phyloP scores from a whole-genome alignment of 2,329 filamentous ascomycete species.

The Plenodomus biglobosus region DNA sequence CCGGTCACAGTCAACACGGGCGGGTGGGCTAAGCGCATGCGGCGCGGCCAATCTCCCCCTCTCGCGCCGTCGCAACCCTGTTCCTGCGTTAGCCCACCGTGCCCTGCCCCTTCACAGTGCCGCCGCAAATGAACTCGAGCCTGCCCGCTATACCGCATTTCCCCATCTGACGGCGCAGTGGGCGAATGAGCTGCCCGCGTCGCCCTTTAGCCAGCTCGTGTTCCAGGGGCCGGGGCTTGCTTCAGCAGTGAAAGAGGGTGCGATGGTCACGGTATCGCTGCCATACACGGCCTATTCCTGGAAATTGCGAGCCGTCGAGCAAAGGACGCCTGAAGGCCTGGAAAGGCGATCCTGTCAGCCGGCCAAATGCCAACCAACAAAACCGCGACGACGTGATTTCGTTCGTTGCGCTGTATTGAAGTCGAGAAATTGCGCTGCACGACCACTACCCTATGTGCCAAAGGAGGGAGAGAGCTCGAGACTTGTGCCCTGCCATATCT shows the following conservation, averaged over 20 bases:
- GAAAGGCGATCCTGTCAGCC: conserved; percentile 1
- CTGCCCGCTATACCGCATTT: conserved; percentile 3
- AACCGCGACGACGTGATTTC: too few relatives aligned
- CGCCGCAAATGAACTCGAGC: not conserved
- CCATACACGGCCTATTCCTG: conserved; percentile 5
- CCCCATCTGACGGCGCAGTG: not conserved
- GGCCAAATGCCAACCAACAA: not conserved
- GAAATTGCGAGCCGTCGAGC: conserved; percentile 4
- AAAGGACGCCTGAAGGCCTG: conserved; percentile 1
- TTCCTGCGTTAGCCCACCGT: conserved; percentile 26
- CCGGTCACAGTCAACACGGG: conserved; percentile 9
- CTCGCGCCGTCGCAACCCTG: conserved; percentile 8
- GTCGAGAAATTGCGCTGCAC: too few relatives aligned
- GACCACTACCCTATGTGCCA: too few relatives aligned
- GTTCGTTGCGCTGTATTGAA: too few relatives aligned
- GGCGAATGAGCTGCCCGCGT: not conserved
- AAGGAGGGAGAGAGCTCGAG: too few relatives aligned
- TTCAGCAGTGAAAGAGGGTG: not conserved
- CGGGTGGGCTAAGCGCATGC: conserved; percentile 7
- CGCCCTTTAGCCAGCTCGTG: not conserved
- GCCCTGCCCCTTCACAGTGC: conserved; percentile 1
- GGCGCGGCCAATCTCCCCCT: conserved; percentile 2
- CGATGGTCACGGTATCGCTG: not conserved
- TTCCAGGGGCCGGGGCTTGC: conserved; percentile 1
- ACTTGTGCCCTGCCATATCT: too few relatives aligned